Base-by-base conservation (phyloP, 805 yeast species). In the Saturnispora besseyi region DNA sequence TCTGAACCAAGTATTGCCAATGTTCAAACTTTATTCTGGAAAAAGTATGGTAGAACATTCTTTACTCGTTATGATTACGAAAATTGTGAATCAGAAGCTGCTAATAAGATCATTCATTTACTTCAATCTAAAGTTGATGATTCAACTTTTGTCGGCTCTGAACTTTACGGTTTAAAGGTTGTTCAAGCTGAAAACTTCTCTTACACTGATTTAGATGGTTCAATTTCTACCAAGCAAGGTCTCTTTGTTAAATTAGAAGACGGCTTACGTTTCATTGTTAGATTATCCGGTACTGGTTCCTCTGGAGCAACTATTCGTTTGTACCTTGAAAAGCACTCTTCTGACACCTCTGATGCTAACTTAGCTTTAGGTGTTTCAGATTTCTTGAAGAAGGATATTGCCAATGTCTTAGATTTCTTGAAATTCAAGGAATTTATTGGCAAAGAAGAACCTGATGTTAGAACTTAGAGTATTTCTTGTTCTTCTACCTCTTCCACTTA, bases 211-310 rank as follows among this genome's bases (percentile, higher is more conserved):
- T 73, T 91, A 51, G 98, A 93, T 66, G 98, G 98, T 30, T 81
- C 91, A 1, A 89, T 91, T 5, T 86, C 96, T 3, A 62, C 67
- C 4, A 80, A 89, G 62, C 99, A 91, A 73, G 99, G 99, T 34
- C 76, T 93, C 48, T 90, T 73, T 61, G 83, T 89, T 55, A 89
- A 84, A 68, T 77, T 89, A 55, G 78, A 77, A 45, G 82, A 82
- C 59, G 96, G 97, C 5, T 76, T 86, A 53, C 79, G 97, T 65
- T 79, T 90, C 48, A 86, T 93, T 34, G 85, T 88, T 48, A 83
- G 99, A 68, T 75, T 93, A 56, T 88, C 96, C 0, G 99, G 99
- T 50, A 91, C 99, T 2, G 99, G 99, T 13, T 89, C 97, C 2
- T 83, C 96, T 2, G 99, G 99, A 45, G 98, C 99, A 21, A 91